phyloP scores from a whole-genome alignment of 257 asterid genomes.

The Fraxinus quadrangulata region DNA sequence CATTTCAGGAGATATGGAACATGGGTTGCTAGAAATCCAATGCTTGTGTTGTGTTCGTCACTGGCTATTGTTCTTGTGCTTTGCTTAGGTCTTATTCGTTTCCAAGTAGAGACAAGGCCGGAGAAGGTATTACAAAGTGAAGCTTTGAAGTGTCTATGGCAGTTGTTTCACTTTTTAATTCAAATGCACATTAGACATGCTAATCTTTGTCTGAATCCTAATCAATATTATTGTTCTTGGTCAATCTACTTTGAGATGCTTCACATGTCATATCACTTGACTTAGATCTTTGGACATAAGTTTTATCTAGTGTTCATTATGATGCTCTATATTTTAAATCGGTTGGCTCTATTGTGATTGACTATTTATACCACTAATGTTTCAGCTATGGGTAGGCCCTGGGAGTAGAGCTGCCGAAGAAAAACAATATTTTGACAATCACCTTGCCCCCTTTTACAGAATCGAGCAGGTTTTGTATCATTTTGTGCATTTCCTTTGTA shows the following conservation, averaged over 20 bases:
- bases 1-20: conserved; percentile 94
- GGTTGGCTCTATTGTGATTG: conserved; percentile 1
- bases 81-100: conserved; percentile 88
- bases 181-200: not conserved
- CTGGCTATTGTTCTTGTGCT: conserved; percentile 69
- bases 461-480: conserved; percentile 79
- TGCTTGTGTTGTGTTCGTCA: conserved; percentile 80
- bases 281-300: not conserved
- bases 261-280: conserved; percentile 3
- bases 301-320: not conserved
- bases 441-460: conserved; percentile 95
- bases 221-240: conserved; percentile 11
- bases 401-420: conserved; percentile 99
- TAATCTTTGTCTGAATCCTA: conserved; percentile 8
- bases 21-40: conserved; percentile 96
- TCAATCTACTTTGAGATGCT: not conserved
- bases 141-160: not conserved
- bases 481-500: not conserved
- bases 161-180: not conserved
- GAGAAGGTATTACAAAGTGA: conserved; percentile 63
- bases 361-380: conserved; percentile 17
- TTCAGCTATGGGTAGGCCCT: conserved; percentile 97
- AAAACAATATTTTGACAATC: conserved; percentile 85
- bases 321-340: conserved; percentile 12
- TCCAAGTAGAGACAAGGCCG: conserved; percentile 95